Evolutionary conservation across 2,329 filamentous ascomycete genomes (phyloP), one percentile per base, ranked within the genome.

Genomic region (Colletotrichum eremochloae): DNA sequence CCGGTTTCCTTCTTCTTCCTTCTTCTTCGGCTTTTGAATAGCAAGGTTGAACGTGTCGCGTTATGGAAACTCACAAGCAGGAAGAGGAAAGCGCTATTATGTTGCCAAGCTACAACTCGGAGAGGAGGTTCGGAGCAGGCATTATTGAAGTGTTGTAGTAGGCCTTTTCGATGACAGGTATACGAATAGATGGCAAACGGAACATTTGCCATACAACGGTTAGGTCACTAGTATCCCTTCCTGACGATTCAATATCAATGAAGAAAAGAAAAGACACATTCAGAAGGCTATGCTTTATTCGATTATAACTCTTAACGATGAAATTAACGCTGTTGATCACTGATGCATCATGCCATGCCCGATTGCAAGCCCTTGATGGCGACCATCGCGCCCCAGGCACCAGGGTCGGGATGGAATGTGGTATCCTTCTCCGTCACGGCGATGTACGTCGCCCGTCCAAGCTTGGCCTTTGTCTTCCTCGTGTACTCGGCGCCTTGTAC

Each of bases 361-460:
- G 69, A 44, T 63, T 78, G 74, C 62, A 87, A 71, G 1, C 83
- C 85, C 74, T 81, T 79, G 55, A 88, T 84, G 2, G 82, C 86
- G 20, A 88, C 86, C 86, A 90, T 90, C 33, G 92, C 86, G n/a
- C 91, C 92, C 84, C 91, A 90, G 5, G 92, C 92, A 40, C 92
- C 91, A 0, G 92, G 92, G 79, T 94, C 92, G 4, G 92, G 91
- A 24, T 56, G 67, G 29, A 58, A 50, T 5, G 92, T 90, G 67
- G 87, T 74, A 56, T 85, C 86, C 64, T 81, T 81, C 66, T 83
- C 85, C 71, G 87, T 84, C 55, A 86, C 87, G 1, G 85, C 86
- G 6, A 93, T 88, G 76, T 94, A 94, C 0, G 92, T 92, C 14
- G 91, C 91, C 63, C 92, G 84, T 1, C 92, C 92, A 38, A 94